Evolutionary conservation across 2,329 filamentous ascomycete genomes (phyloP), one percentile per base, ranked within the genome.

Genomic region (Fusarium oxysporum): DNA sequence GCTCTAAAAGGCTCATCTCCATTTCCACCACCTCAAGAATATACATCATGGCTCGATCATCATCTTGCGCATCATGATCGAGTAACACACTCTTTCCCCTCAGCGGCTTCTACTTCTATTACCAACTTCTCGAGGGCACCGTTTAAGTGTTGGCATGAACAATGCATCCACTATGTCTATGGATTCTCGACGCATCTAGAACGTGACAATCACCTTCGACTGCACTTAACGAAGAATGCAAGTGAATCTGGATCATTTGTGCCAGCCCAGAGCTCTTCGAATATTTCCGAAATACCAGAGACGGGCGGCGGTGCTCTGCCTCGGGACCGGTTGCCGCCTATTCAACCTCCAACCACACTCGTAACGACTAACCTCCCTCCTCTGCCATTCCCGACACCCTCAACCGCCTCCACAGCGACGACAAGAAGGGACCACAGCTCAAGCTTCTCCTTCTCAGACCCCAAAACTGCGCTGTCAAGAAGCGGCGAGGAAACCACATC

Each of bases 81-180:
- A 21, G 80, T 86, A 53, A 81, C 85, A 70, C 83, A 83, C 30
- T 80, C 80, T 50, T 80, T 81, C 55, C 57, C 58, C 56, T 59
- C 63, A 38, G 69, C 70, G 63, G 74, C 67, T 44, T 55, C 64
- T 45, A 45, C 57, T 40, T 41, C 67, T 35, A 40, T 59, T 43
- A 47, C 37, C 32, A 45, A 60, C 47, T 25, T 58, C n/a, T 33
- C 57, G 23, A 70, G 53, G 62, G 65, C 65, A 35, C 75, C 86
- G 16, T 86, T 86, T 78, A 90, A 88, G 78, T 90, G 88, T 78
- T 85, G 82, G 79, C 82, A 89, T 69, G 85, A 89, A 58, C 82
- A 82, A 62, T 90, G 88, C 74, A 80, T 88, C 65, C 85, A 88
- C 77, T 90, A 89, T 78, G 85, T 90, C 41, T 90, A 90, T 71